Conservation (phyloP, 768 basidiomycete species). For the Russula vinacea region DNA sequence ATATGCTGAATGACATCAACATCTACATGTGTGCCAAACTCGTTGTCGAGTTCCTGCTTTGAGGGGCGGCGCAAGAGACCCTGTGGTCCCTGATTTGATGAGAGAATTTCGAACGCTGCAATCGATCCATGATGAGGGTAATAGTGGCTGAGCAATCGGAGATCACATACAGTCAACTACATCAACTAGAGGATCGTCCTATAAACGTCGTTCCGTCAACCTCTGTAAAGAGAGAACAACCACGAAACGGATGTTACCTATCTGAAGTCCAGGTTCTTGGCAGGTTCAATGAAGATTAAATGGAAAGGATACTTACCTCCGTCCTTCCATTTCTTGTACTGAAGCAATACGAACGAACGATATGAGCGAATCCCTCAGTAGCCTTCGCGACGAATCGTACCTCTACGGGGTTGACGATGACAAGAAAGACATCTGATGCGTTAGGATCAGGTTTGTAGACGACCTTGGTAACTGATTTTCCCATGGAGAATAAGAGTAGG, state of each 20-base stretch:
- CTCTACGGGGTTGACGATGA: constrained; percentile 64
- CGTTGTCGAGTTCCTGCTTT: constrained; percentile 77
- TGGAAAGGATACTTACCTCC: constrained; percentile 55
- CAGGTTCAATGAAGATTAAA: constrained; percentile 27
- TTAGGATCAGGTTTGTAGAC: constrained; percentile 76
- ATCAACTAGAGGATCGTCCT: constrained; percentile 67
- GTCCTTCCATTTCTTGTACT: constrained; percentile 77
- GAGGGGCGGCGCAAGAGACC: constrained; percentile 72
- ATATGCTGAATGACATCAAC: constrained; percentile 57
- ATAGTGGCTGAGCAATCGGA: constrained; percentile 1
- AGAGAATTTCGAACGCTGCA: constrained; percentile 68
- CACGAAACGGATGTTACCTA: constrained; percentile 57
- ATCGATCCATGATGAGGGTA: background rate
- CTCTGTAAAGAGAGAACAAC: constrained; percentile 45
- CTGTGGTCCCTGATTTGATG: constrained; percentile 70
- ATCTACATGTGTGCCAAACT: constrained; percentile 65
- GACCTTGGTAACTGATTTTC: constrained; percentile 58
- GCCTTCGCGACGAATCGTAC: constrained; percentile 41
- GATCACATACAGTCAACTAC: constrained; percentile 73
- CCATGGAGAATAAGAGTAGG: constrained; percentile 36
- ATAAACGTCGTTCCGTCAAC: background rate
- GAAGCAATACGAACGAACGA: constrained; percentile 12
- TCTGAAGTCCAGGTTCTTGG: constrained; percentile 43
- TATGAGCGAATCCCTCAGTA: constrained; percentile 13
- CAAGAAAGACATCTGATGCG: constrained; percentile 67